These are phyloP conservation scores for Boletus edulis DNA, from an alignment of 768 basidiomycete genomes.

Conservation along the genomic window DNA sequence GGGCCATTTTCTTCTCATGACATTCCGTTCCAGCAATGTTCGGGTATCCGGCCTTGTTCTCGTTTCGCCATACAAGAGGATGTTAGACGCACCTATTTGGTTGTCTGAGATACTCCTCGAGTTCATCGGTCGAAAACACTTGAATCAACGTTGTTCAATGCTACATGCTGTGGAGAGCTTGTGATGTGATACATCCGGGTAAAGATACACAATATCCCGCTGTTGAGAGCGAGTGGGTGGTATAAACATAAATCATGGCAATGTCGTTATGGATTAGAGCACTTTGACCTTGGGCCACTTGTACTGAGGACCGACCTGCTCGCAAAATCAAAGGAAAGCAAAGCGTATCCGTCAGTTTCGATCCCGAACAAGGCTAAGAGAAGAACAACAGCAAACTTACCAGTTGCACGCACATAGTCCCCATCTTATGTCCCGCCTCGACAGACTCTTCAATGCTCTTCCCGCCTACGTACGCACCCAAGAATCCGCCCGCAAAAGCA, in stretches of 20 bases:
- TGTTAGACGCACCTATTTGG: too few species aligned
- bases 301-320: conserved; percentile 54
- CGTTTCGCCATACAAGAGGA: too few species aligned
- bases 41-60: too few species aligned
- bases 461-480: conserved; percentile 79
- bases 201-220: conserved; percentile 29
- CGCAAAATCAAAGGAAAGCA: background rate
- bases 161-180: conserved; percentile 39
- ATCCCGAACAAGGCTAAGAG: too few species aligned
- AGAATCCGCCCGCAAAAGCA: conserved; percentile 94
- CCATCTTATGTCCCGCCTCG: conserved; percentile 84
- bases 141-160: conserved; percentile 1
- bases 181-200: conserved; percentile 20
- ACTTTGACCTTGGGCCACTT: conserved; percentile 56
- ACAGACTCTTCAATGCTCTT: conserved; percentile 77
- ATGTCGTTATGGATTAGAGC: conserved; percentile 25
- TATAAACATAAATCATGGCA: background rate
- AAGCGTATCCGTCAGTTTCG: background rate
- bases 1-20: too few species aligned
- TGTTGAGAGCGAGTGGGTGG: conserved; percentile 37
- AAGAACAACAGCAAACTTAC: conserved; percentile 37
- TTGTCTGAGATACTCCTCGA: too few species aligned
- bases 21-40: too few species aligned
- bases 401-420: conserved; percentile 80
- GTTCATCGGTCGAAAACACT: too few species aligned